Base-by-base conservation (phyloP, 352 stramenopile species). In the Achlya hypogyna region DNA sequence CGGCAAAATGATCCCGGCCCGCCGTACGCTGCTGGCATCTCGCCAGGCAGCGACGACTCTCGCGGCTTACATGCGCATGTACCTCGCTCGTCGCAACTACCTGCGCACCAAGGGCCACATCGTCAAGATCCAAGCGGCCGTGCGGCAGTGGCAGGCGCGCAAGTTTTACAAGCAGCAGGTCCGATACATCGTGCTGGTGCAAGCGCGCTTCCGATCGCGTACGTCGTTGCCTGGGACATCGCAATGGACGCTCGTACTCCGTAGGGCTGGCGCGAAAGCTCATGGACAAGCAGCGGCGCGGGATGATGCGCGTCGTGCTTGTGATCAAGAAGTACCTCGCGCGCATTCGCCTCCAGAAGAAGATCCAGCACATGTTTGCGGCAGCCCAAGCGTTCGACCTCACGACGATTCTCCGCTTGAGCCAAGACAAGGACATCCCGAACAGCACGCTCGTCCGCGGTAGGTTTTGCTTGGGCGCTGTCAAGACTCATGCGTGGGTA, bases 321-420 rank as follows among this genome's bases (percentile, higher is more conserved):
- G 78, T 93, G 22, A 74, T 95, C 58, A 74, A 75, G 0, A 76
- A 92, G 58, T 90, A 89, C 53, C 35, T 95, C n/a, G 83, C 82
- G 32, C 82, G 86, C n/a, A 78, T 93, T 49, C 83, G 84, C 10
- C 86, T 95, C 70, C 82, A 78, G 53, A 95, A 95, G 67, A 77
- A 82, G 25, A 92, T 84, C 0, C 72, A 82, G n/a, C 72, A 81
- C 23, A 73, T 95, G 60, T 95, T 95, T 66, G 71, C 84, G 27
- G 84, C 86, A 1, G 86, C 86, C 9, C 80, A 92, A 47, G 69
- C 75, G 49, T 92, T 84, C 73, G 79, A 95, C 67, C 71, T 93
- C 40, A 91, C 86, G 1, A 75, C 82, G 35, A 82, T 95, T 14
- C 75, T 91, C n/a, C 82, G 85, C 53, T 81, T 95, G 70, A 79